phyloP scores from a whole-genome alignment of 768 basidiomycete species.

The Termitomyces sp. region DNA sequence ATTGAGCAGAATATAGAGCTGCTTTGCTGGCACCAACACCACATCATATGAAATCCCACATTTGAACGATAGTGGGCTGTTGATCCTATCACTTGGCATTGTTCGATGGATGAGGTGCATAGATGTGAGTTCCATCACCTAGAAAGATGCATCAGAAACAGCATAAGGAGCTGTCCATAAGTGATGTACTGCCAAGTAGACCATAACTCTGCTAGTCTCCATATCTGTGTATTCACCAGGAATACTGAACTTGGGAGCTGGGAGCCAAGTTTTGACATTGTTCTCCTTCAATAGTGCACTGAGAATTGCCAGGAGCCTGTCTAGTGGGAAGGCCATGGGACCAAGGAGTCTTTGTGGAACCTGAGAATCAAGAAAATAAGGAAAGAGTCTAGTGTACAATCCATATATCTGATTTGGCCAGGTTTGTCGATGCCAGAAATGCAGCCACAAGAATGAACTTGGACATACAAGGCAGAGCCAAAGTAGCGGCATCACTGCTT shows the following conservation, averaged over 20 bases:
- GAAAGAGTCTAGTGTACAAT: conserved; percentile 33
- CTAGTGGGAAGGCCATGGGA: conserved; percentile 31
- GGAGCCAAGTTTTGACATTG: conserved; percentile 45
- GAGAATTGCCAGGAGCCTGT: conserved; percentile 62
- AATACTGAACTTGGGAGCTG: conserved; percentile 43
- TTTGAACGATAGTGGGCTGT: conserved; percentile 71
- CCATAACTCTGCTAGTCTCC: conserved; percentile 64
- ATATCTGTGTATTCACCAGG: conserved; percentile 75
- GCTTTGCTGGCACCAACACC: conserved; percentile 51
- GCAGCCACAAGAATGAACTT: conserved; percentile 13
- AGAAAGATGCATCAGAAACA: conserved; percentile 1
- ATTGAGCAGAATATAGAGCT: conserved; percentile 55
- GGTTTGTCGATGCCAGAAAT: conserved; percentile 84
- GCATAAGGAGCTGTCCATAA: not conserved
- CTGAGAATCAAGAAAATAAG: conserved; percentile 26
- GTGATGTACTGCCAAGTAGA: conserved; percentile 54
- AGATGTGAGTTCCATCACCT: conserved; percentile 67
- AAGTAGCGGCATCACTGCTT: conserved; percentile 35
- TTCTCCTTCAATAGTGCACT: conserved; percentile 77
- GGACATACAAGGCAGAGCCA: not conserved
- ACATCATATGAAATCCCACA: conserved; percentile 64
- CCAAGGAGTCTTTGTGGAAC: conserved; percentile 66
- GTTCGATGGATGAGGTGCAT: conserved; percentile 67
- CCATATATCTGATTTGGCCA: conserved; percentile 70
- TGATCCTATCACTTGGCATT: conserved; percentile 56